Conservation (phyloP, 352 stramenopile genomes). For the Thraustotheca clavata region DNA sequence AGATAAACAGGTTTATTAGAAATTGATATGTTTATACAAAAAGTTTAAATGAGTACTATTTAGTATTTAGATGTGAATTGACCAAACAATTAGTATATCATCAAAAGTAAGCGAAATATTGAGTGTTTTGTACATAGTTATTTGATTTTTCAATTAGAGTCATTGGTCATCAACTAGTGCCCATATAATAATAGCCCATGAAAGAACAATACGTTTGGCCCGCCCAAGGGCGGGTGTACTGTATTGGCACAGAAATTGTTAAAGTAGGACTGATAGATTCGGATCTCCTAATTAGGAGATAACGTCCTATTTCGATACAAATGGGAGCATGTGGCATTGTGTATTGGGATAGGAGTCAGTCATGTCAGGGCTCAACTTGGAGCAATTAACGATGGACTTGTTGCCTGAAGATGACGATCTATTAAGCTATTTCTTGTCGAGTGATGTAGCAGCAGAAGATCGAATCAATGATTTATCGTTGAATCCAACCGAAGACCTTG, state of each 20-base stretch:
- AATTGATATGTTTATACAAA: no score
- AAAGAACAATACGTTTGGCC: not conserved
- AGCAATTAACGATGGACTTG: conserved; percentile 52
- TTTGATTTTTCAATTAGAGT: no score
- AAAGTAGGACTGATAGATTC: not conserved
- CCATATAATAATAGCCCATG: no score
- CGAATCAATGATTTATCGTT: conserved; percentile 21
- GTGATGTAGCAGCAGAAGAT: conserved; percentile 55
- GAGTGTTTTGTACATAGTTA: no score
- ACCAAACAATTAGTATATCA: not conserved
- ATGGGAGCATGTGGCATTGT: not conserved
- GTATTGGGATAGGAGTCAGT: conserved; percentile 1
- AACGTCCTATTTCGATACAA: no score
- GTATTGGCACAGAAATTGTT: not conserved
- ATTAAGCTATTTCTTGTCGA: conserved; percentile 80
- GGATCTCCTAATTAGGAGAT: not conserved
- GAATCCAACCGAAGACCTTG: not conserved
- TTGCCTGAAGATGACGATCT: conserved; percentile 80
- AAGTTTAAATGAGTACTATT: not conserved
- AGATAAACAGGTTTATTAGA: no score
- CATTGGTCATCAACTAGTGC: no score
- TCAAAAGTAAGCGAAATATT: not conserved
- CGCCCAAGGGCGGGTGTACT: not conserved
- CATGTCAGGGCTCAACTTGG: conserved; percentile 10
- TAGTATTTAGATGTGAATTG: not conserved